phyloP scores from a whole-genome alignment of 257 asterid genomes.

The Lavandula angustifolia region DNA sequence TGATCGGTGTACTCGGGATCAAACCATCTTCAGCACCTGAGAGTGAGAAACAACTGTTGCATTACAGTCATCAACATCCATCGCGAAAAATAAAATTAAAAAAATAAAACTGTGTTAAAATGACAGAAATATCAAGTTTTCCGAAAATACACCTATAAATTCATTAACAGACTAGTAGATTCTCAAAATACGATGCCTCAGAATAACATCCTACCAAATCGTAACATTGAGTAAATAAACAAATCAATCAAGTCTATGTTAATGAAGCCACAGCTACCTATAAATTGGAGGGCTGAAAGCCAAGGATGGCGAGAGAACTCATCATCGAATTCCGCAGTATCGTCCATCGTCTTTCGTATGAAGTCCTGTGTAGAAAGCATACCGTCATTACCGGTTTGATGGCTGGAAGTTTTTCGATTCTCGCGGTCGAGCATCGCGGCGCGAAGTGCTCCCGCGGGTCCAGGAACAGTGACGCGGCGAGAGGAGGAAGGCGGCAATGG shows the following conservation, averaged over 20 bases:
- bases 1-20: conserved; percentile 54
- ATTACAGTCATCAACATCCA: conserved; percentile 13
- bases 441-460: conserved; percentile 85
- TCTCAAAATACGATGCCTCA: too few relatives aligned
- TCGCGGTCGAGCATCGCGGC: conserved; percentile 63
- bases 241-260: conserved; percentile 1
- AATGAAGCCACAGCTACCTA: conserved; percentile 51
- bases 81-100: too few relatives aligned
- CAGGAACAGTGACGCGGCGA: conserved; percentile 53
- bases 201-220: too few relatives aligned
- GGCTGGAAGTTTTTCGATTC: conserved; percentile 23
- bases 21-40: conserved; percentile 57
- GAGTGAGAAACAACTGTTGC: conserved; percentile 15
- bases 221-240: not conserved
- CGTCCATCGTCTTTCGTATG: conserved; percentile 68
- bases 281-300: conserved; percentile 69
- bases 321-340: conserved; percentile 66
- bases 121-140: not conserved
- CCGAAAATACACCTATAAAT: not conserved
- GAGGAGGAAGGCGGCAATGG: conserved; percentile 33
- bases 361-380: conserved; percentile 69
- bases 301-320: conserved; percentile 66
- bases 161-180: not conserved
- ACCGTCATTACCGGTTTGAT: conserved; percentile 20
- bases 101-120: too few relatives aligned